phyloP scores from a whole-genome alignment of 495 filamentous ascomycete genomes.

The Rostrohypoxylon terebratum region DNA sequence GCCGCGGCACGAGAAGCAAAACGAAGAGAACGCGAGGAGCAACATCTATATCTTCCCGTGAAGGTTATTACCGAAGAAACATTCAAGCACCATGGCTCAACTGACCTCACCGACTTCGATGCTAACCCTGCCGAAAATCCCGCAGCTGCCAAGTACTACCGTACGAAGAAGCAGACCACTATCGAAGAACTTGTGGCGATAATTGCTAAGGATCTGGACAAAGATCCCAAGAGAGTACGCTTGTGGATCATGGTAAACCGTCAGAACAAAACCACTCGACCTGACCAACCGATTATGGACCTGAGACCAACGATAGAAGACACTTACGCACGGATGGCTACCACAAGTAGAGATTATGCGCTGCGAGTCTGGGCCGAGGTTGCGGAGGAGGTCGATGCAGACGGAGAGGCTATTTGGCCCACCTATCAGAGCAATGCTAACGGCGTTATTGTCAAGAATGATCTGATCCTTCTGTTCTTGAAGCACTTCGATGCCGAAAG shows the following conservation, averaged over 20 bases:
- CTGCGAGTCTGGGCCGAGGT: constrained; percentile 90
- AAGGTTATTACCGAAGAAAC: constrained; percentile 82
- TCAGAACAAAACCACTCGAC: constrained; percentile 95
- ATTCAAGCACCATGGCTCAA: constrained; percentile 83
- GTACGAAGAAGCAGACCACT: constrained; percentile 76
- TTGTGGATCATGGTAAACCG: constrained; percentile 98
- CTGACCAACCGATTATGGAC: constrained; percentile 85
- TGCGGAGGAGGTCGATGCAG: constrained; percentile 68
- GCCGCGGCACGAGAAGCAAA: constrained; percentile 75
- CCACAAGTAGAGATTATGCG: constrained; percentile 71
- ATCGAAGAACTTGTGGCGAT: constrained; percentile 76
- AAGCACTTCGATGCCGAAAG: constrained; percentile 87
- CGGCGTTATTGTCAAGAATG: constrained; percentile 61
- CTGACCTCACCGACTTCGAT: constrained; percentile 84
- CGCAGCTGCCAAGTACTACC: constrained; percentile 72
- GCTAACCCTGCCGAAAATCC: constrained; percentile 63
- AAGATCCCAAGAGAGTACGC: constrained; percentile 73
- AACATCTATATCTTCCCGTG: constrained; percentile 88
- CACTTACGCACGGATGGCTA: constrained; percentile 68
- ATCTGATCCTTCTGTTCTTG: constrained; percentile 82
- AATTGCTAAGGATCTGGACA: constrained; percentile 74
- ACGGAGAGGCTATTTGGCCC: constrained; percentile 78
- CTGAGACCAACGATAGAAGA: constrained; percentile 85
- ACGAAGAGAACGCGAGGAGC: constrained; percentile 90
- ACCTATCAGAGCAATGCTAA: constrained; percentile 62